Evolutionary conservation across 2,329 filamentous ascomycete genomes (phyloP).

Genomic region (Acephala macrosclerotiorum): DNA sequence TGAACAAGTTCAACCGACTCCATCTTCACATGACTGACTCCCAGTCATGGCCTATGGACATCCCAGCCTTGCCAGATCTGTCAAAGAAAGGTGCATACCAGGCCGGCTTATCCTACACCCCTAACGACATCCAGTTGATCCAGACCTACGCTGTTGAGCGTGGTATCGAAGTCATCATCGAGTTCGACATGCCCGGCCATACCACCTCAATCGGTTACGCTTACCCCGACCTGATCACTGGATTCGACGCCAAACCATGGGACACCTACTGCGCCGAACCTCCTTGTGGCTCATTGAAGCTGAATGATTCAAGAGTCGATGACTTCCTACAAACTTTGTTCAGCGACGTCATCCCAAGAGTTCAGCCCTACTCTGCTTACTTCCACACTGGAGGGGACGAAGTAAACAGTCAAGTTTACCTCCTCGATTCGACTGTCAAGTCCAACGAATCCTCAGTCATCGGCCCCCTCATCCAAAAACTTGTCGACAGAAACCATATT

Average conservation of each 20-base stretch:
- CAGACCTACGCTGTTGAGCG: constrained; percentile 74
- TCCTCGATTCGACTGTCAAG: constrained; percentile 74
- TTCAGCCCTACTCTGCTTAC: constrained; percentile 72
- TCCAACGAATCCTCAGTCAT: constrained; percentile 72
- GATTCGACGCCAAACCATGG: constrained; percentile 64
- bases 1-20: constrained; percentile 84
- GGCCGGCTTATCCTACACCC: constrained; percentile 70
- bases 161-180: constrained; percentile 75
- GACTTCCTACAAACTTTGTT: constrained; percentile 76
- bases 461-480: constrained; percentile 78
- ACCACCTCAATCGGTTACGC: constrained; percentile 71
- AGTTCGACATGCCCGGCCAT: constrained; percentile 85
- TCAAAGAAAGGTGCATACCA: constrained; percentile 77
- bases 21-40: constrained; percentile 85
- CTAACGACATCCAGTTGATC: constrained; percentile 68
- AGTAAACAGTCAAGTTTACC: constrained; percentile 78
- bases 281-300: constrained; percentile 74
- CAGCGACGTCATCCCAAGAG: constrained; percentile 77
- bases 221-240: constrained; percentile 76
- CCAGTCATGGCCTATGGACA: constrained; percentile 85
- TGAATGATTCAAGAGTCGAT: constrained; percentile 76
- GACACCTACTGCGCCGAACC: constrained; percentile 66
- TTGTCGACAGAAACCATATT: constrained; percentile 74
- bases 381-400: constrained; percentile 92
- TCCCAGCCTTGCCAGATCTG: constrained; percentile 76